Conservation (phyloP, 75 land plant species). For the Sequoiadendron giganteum region DNA sequence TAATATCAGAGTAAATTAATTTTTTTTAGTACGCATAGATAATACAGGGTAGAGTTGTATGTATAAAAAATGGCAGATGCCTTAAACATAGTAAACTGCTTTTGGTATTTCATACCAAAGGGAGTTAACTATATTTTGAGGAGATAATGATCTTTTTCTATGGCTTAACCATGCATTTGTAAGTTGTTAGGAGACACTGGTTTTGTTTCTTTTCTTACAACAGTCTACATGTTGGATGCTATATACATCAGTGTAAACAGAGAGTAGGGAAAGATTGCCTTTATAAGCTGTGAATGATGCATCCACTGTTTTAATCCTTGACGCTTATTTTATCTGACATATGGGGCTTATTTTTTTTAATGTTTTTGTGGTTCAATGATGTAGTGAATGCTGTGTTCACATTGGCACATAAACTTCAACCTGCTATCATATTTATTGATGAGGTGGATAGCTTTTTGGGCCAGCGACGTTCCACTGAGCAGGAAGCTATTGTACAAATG, state of each 20-base stretch:
- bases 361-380: slow-evolving; percentile 7
- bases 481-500: slow-evolving; percentile 90
- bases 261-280: background rate
- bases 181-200: too few relatives aligned
- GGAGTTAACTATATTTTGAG: too few relatives aligned
- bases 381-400: slow-evolving; percentile 95
- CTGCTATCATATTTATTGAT: slow-evolving; percentile 96
- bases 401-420: slow-evolving; percentile 93
- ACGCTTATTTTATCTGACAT: background rate
- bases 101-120: too few relatives aligned
- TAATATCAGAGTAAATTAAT: too few relatives aligned
- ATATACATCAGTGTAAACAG: background rate
- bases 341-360: background rate
- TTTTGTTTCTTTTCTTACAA: too few relatives aligned
- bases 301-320: background rate
- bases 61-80: too few relatives aligned
- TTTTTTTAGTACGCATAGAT: too few relatives aligned
- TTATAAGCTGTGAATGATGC: background rate
- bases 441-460: slow-evolving; percentile 99
- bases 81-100: too few relatives aligned
- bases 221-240: background rate
- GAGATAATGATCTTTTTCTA: too few relatives aligned
- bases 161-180: too few relatives aligned
- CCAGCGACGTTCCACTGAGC: slow-evolving; percentile 80
- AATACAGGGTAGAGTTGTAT: too few relatives aligned